These are phyloP conservation scores for Diddensiella caesifluorescens DNA, from an alignment of 805 yeast genomes.

Conservation along the genomic window DNA sequence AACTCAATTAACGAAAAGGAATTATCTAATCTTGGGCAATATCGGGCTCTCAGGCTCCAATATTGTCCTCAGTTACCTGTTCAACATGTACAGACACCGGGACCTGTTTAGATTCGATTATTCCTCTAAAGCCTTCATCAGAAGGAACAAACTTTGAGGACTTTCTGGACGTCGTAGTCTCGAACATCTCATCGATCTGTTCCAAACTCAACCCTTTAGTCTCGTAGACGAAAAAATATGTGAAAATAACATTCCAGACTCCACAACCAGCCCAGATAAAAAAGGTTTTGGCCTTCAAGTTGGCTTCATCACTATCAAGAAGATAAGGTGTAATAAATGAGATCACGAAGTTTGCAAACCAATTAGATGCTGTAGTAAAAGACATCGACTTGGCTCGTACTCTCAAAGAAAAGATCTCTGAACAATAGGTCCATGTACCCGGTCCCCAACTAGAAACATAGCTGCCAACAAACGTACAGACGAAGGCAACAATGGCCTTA, in stretches of 20 bases:
- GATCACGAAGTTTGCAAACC: conserved; percentile 46
- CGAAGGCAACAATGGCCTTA: conserved; percentile 46
- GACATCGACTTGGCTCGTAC: conserved; percentile 64
- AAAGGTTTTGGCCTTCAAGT: too few species aligned
- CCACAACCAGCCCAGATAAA: conserved; percentile 59
- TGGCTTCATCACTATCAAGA: conserved; percentile 54
- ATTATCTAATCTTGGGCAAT: too few species aligned
- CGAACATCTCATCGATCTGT: conserved; percentile 65
- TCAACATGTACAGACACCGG: too few species aligned
- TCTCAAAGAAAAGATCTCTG: conserved; percentile 55
- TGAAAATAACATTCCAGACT: conserved; percentile 55
- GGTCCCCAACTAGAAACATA: conserved; percentile 59
- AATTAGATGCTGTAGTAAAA: conserved; percentile 42
- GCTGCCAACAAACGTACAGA: conserved; percentile 46
- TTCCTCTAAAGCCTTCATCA: too few species aligned
- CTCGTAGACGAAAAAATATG: conserved; percentile 67
- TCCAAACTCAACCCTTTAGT: conserved; percentile 79
- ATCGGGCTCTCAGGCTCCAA: too few species aligned
- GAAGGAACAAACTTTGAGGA: too few species aligned
- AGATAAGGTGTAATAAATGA: conserved; percentile 67
- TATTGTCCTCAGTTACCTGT: too few species aligned
- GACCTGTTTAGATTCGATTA: too few species aligned
- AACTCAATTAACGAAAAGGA: too few species aligned
- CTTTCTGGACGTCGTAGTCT: too few species aligned
- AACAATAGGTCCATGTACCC: conserved; percentile 63